phyloP scores from a whole-genome alignment of 2,329 filamentous ascomycete species.

The Exophiala sp. region DNA sequence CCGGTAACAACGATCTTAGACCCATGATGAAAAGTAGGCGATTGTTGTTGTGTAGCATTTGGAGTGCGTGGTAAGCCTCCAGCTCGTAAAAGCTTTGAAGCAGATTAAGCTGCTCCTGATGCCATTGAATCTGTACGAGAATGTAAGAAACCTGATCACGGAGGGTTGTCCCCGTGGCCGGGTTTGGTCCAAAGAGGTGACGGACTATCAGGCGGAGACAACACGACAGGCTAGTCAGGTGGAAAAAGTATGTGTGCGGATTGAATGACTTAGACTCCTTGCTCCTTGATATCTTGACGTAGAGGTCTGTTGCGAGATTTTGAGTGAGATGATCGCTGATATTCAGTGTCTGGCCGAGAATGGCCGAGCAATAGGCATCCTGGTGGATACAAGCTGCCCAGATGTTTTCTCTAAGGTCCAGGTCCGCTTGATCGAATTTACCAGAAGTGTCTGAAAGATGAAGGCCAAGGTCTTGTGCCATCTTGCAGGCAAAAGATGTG shows the following conservation, averaged over 20 bases:
- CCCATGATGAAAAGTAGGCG: background rate
- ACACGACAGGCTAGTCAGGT: background rate
- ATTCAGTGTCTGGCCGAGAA: constrained; percentile 3
- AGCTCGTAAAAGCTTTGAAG: background rate
- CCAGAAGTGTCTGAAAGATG: background rate
- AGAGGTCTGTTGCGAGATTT: background rate
- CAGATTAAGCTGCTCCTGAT: background rate
- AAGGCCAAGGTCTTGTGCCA: constrained; percentile 1
- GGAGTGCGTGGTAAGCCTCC: background rate
- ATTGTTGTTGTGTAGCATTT: background rate
- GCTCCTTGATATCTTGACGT: no score
- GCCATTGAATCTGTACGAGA: background rate
- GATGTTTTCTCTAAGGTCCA: background rate
- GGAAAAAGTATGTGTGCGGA: background rate
- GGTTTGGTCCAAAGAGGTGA: background rate
- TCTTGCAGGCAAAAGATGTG: background rate
- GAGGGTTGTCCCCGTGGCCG: background rate
- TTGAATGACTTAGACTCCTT: background rate
- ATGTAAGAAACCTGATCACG: background rate
- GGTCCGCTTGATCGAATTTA: background rate
- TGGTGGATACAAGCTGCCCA: background rate
- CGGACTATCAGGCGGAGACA: background rate
- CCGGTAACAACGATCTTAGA: background rate
- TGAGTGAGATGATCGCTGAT: background rate
- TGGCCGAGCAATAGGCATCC: background rate